Base-by-base conservation (phyloP, 2,329 filamentous ascomycete species). In the Colletotrichum aenigma region DNA sequence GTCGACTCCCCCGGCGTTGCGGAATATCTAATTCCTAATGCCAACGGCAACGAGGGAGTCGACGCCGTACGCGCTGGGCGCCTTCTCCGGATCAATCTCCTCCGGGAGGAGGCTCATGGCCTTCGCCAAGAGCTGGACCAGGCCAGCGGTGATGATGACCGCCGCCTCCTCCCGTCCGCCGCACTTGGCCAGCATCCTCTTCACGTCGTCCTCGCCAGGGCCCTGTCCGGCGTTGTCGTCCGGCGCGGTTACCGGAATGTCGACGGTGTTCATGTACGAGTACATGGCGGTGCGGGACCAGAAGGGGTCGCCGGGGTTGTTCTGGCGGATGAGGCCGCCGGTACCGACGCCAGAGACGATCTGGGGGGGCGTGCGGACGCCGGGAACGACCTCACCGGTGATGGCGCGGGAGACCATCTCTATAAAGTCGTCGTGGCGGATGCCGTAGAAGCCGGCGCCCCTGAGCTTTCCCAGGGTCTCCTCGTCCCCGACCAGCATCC, bases 261-360 rank as follows among this genome's bases (percentile, higher is more conserved):
- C 89, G 6, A 91, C 82, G 28, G 86, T 80, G 74, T 88, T 88
- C 60, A 91, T 84, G 69, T 87, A 84, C 3, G 85, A 81, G 74
- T 89, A 91, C 48, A 90, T 82, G 1, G 88, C 85, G 0, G 88
- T 88, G 7, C 85, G 86, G 12, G 87, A 84, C 89, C 89, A 91
- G 80, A 90, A 91, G 1, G 89, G 88, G 75, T 91, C 89, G 0
- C 86, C 83, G 1, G 88, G 87, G 69, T 86, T 83, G 79, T 90
- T 91, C 78, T 91, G 90, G 7, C 81, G 81, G 15, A 89, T 85
- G 18, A 91, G 83, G 1, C 90, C 90, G 21, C 90, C 90, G 1
- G 89, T 91, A 13, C 89, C 89, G 15, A 90, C 86, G 8, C 89
- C 88, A 24, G 89, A 86, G n/a, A 89, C 83, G 21, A 91, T 79